Evolutionary conservation across 371 early-diverging fungal genomes (phyloP).

Genomic region (Zychaea mexicana): DNA sequence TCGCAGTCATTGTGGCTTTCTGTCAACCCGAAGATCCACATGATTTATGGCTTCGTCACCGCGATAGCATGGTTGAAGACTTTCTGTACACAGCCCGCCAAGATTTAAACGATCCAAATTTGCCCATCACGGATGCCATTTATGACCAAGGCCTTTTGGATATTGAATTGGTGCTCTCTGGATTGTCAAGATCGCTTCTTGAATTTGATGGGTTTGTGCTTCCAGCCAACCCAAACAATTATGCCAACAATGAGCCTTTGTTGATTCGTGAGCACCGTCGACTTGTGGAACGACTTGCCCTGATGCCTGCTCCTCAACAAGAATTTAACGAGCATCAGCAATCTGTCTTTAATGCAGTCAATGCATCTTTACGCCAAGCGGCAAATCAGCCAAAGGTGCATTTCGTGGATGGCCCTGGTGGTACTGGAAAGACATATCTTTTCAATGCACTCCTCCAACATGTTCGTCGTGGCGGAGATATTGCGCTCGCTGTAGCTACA

Average conservation of each 20-base stretch:
- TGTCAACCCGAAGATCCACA: not conserved
- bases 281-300: too few species aligned
- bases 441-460: not conserved
- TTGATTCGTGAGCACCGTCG: too few species aligned
- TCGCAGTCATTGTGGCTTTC: not conserved
- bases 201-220: not conserved
- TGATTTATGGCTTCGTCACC: not conserved
- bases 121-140: not conserved
- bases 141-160: not conserved
- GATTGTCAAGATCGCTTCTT: not conserved
- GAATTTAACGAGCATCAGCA: too few species aligned
- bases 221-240: not conserved
- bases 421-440: not conserved
- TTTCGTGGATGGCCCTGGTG: not conserved
- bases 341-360: too few species aligned
- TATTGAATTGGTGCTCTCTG: not conserved
- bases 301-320: too few species aligned
- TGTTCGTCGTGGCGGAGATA: not conserved
- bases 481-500: slow-evolving; percentile 10
- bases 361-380: too few species aligned
- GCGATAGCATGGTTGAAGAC: not conserved
- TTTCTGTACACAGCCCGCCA: not conserved
- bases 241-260: not conserved
- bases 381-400: not conserved
- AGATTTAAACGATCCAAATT: not conserved